phyloP scores from a whole-genome alignment of 805 yeast genomes.

The Metschnikowia orientalis region DNA sequence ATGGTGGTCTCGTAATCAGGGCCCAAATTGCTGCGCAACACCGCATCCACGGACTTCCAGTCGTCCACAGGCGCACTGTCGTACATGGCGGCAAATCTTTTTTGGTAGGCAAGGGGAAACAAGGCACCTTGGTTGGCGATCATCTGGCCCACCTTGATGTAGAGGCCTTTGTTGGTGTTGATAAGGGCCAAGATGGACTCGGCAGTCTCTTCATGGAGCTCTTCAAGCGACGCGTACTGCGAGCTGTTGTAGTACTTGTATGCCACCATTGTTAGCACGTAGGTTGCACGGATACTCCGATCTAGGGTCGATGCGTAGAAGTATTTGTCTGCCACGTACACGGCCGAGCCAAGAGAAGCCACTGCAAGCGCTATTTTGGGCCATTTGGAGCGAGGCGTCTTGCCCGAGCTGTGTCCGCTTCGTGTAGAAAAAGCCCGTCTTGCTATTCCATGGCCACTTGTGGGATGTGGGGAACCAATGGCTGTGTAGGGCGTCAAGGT shows the following conservation, averaged over 20 bases:
- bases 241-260: slow-evolving; percentile 50
- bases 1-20: slow-evolving; percentile 31
- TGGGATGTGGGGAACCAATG: too few species aligned
- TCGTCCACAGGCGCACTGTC: slow-evolving; percentile 64
- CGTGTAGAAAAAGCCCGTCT: too few species aligned
- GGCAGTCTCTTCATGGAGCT: slow-evolving; percentile 58
- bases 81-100: slow-evolving; percentile 52
- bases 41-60: slow-evolving; percentile 44
- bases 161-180: slow-evolving; percentile 42
- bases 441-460: too few species aligned
- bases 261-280: slow-evolving; percentile 47
- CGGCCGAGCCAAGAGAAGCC: too few species aligned
- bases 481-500: too few species aligned
- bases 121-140: slow-evolving; percentile 69
- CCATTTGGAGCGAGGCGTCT: too few species aligned
- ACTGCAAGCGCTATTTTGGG: too few species aligned
- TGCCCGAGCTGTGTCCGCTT: too few species aligned
- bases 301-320: slow-evolving; percentile 46
- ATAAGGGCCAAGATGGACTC: slow-evolving; percentile 29
- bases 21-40: slow-evolving; percentile 41
- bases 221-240: slow-evolving; percentile 36
- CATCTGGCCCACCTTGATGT: slow-evolving; percentile 75
- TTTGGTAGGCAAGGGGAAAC: slow-evolving; percentile 62
- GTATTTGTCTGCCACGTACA: slow-evolving; percentile 33
- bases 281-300: slow-evolving; percentile 51